These are phyloP conservation scores for Lichtheimia corymbifera DNA, from an alignment of 371 early-diverging fungal genomes.

Conservation along the genomic window DNA sequence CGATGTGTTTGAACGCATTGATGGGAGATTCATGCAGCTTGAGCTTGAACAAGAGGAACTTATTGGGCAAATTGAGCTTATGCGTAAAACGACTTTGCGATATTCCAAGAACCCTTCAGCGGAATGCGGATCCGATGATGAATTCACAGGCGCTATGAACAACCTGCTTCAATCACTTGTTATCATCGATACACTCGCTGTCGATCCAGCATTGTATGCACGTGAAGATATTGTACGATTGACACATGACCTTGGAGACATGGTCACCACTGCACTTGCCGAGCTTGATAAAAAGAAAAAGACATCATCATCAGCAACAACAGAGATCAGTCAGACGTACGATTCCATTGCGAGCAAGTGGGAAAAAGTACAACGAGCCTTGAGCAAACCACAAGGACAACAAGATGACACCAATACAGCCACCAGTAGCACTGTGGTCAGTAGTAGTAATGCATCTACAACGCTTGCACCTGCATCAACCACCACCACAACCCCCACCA, in stretches of 20 bases:
- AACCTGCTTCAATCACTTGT: conserved; percentile 32
- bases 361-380: conserved; percentile 13
- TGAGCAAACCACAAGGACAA: conserved; percentile 19
- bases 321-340: conserved; percentile 3
- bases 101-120: not conserved
- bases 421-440: not conserved
- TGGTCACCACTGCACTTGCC: conserved; percentile 15
- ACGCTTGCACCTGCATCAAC: not conserved
- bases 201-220: conserved; percentile 26
- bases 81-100: conserved; percentile 22
- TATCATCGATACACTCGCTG: conserved; percentile 28
- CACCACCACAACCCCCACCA: not conserved
- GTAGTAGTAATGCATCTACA: not conserved
- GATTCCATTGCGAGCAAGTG: conserved; percentile 21
- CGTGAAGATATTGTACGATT: conserved; percentile 33
- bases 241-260: conserved; percentile 28
- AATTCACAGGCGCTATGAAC: conserved; percentile 15
- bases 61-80: conserved; percentile 30
- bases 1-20: conserved; percentile 51
- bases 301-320: not conserved
- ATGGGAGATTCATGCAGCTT: conserved; percentile 36
- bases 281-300: conserved; percentile 1
- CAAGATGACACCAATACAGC: not conserved
- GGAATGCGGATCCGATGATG: not conserved
- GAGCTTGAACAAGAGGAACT: conserved; percentile 41